phyloP scores from a whole-genome alignment of 371 early-diverging fungal genomes.

The Coemansia sp. region DNA sequence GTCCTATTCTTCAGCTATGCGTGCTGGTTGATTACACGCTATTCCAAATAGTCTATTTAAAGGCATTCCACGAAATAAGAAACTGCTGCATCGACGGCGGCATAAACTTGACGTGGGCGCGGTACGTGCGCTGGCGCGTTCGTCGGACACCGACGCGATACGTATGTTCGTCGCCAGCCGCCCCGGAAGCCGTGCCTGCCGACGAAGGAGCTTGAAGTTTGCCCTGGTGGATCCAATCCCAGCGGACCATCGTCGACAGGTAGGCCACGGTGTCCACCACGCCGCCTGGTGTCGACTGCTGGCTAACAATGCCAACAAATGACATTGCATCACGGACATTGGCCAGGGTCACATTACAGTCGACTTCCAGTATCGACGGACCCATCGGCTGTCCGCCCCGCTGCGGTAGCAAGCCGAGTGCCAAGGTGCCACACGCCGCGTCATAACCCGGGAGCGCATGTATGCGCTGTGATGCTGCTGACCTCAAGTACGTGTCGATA shows the following conservation, averaged over 20 bases:
- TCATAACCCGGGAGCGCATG: neutral
- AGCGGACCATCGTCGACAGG: conserved; percentile 29
- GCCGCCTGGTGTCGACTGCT: neutral
- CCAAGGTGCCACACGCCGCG: no score
- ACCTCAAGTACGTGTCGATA: conserved; percentile 7
- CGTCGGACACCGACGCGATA: conserved; percentile 33
- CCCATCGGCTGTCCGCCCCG: neutral
- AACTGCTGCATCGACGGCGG: conserved; percentile 16
- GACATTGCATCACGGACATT: neutral
- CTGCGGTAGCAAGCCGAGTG: neutral
- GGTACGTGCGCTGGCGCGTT: conserved; percentile 39
- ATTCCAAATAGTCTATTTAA: neutral
- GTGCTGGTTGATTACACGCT: no score
- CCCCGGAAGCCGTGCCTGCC: neutral
- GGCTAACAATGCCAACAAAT: neutral
- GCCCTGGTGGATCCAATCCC: conserved; percentile 44
- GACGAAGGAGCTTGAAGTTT: conserved; percentile 1
- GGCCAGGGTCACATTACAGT: neutral
- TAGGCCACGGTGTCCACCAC: conserved; percentile 19
- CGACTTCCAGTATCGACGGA: neutral
- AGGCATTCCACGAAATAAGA: conserved; percentile 15
- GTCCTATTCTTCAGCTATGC: no score
- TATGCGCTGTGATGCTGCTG: neutral
- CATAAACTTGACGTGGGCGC: conserved; percentile 35
- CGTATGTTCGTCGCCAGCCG: conserved; percentile 7